phyloP scores from a whole-genome alignment of 345 rosid genomes.

The Eucalyptus dawsonii region DNA sequence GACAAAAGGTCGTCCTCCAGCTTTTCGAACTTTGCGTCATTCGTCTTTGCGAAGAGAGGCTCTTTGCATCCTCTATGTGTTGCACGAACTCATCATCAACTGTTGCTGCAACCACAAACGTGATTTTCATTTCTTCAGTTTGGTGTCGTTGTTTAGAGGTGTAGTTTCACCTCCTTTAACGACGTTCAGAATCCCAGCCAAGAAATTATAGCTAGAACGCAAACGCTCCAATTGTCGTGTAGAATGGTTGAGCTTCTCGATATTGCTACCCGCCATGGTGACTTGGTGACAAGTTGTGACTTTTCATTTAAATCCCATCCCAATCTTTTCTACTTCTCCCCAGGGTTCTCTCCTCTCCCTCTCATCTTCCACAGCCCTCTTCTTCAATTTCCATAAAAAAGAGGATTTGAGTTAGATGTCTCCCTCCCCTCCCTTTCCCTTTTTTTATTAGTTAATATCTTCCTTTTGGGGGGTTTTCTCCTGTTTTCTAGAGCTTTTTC shows the following conservation, averaged over 20 bases:
- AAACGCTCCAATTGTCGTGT: rapidly evolving
- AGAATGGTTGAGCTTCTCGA: neutral
- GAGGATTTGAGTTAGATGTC: no score
- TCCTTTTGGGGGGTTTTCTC: rapidly evolving
- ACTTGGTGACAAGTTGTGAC: neutral
- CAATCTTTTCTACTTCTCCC: no score
- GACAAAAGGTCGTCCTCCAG: neutral
- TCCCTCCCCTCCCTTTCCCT: no score
- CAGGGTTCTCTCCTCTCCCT: no score
- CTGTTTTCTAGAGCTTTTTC: no score
- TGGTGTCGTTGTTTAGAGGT: neutral
- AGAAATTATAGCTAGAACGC: no score
- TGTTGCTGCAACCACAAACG: no score
- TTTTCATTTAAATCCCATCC: no score
- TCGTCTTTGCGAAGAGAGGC: neutral
- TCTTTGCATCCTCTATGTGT: neutral
- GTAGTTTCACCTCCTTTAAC: neutral
- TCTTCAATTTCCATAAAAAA: no score
- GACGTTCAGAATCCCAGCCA: neutral
- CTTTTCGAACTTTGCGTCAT: neutral
- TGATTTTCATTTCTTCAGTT: neutral
- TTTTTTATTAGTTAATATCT: no score
- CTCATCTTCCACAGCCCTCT: no score
- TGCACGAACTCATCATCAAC: neutral
- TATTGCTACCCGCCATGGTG: neutral